A percentile compares a stretch with the other conserved stretches of the same genome.
phyloP scores from a whole-genome alignment of 1,284 basidiomycete species.

The Sporisorium exsertum region DNA sequence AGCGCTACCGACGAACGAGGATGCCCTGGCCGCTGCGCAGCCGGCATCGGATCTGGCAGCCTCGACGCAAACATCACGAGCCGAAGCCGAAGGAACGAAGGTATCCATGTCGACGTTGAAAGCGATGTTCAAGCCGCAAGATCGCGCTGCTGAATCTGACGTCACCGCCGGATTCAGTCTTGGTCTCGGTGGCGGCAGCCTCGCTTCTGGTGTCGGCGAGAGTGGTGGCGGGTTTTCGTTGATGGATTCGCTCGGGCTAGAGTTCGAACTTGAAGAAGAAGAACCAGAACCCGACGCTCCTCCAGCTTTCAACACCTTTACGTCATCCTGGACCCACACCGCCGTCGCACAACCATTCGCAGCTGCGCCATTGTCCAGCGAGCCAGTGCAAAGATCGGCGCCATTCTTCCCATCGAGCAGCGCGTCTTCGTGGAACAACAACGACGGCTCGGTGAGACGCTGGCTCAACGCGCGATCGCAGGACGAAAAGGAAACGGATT shows the following conservation, averaged over 20 bases:
- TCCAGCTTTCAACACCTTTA: background rate
- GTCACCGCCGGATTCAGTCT: conserved; percentile 29
- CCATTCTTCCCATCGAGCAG: conserved; percentile 19
- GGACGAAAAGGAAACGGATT: conserved; percentile 42
- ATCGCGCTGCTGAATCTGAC: conserved; percentile 10
- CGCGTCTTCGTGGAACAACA: conserved; percentile 19
- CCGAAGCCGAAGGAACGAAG: conserved; percentile 7
- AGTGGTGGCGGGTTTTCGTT: conserved; percentile 52
- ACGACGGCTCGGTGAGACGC: conserved; percentile 20
- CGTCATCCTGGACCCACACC: conserved; percentile 1
- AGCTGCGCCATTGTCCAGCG: background rate
- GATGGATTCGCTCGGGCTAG: conserved; percentile 57
- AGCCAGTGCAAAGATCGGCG: conserved; percentile 9
- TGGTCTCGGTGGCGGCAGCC: conserved; percentile 9
- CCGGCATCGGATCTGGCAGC: background rate
- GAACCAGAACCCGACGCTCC: conserved; percentile 5
- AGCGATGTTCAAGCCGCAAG: conserved; percentile 65
- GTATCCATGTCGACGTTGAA: conserved; percentile 56
- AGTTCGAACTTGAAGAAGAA: conserved; percentile 53
- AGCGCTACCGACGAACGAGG: background rate
- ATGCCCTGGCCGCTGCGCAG: background rate
- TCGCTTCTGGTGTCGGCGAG: conserved; percentile 9
- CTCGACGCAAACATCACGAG: background rate
- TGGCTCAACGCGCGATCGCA: conserved; percentile 43
- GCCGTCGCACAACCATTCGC: background rate